Evolutionary conservation across 2,329 filamentous ascomycete species (phyloP).

Genomic region (Botryotinia globosa): DNA sequence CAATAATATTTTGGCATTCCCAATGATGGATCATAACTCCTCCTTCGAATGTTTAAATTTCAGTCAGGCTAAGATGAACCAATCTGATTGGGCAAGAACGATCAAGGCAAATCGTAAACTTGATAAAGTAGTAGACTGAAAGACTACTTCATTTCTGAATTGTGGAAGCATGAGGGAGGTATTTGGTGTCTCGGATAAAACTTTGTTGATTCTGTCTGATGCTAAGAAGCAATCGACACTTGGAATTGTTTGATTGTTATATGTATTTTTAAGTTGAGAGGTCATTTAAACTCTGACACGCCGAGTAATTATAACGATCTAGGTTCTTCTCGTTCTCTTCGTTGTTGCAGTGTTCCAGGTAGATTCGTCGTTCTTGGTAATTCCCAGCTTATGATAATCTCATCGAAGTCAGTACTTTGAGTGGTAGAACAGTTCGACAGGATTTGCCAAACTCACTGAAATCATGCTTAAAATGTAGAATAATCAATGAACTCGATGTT

Average conservation of each 20-base stretch:
- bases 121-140: background rate
- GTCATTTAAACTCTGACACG: no score
- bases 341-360: background rate
- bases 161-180: background rate
- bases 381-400: background rate
- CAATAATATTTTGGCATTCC: background rate
- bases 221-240: background rate
- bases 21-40: no score
- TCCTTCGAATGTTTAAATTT: background rate
- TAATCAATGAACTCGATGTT: background rate
- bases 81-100: fast-evolving
- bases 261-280: no score
- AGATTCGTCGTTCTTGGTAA: background rate
- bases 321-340: background rate
- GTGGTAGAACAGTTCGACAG: background rate
- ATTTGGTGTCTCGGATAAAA: no score
- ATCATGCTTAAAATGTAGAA: background rate
- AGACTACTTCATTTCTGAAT: background rate
- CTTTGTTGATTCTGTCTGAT: no score
- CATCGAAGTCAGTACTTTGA: background rate
- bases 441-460: no score
- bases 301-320: background rate
- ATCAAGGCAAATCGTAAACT: background rate
- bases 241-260: no score
- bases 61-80: background rate